phyloP scores from a whole-genome alignment of 2,329 filamentous ascomycete genomes.

The Colletotrichum truncatum region DNA sequence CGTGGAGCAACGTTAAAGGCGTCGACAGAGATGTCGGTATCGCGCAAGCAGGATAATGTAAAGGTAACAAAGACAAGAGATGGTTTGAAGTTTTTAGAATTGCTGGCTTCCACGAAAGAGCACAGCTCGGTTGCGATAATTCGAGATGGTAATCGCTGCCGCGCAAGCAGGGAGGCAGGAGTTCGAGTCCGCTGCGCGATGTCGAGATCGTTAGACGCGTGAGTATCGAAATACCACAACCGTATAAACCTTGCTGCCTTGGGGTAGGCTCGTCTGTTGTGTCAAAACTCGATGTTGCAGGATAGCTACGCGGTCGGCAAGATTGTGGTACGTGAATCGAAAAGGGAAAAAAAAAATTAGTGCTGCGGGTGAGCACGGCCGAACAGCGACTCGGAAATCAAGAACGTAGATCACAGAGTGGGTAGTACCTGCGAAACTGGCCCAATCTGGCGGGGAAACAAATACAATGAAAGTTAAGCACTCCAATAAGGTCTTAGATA shows the following conservation, averaged over 20 bases:
- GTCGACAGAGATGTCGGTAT: neutral
- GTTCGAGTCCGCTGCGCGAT: neutral
- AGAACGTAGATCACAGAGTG: neutral
- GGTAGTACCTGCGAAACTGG: constrained; percentile 1
- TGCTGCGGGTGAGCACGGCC: constrained; percentile 18
- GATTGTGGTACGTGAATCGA: neutral
- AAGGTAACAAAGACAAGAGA: too few relatives aligned
- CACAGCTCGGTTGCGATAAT: neutral
- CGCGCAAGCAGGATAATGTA: too few relatives aligned
- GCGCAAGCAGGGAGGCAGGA: neutral
- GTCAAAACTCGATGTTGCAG: constrained; percentile 1
- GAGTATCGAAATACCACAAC: neutral
- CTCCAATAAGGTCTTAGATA: neutral
- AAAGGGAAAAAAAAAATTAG: constrained; percentile 15
- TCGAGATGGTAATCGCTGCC: neutral
- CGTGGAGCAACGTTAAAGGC: neutral
- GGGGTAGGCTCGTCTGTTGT: neutral
- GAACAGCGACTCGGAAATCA: constrained; percentile 10
- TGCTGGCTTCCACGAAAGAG: too few relatives aligned
- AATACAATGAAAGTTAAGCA: neutral
- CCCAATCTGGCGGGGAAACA: neutral
- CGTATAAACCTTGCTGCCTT: neutral
- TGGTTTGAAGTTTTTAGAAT: too few relatives aligned
- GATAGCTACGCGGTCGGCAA: neutral
- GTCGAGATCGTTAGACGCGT: neutral